Conservation (phyloP, 1,284 basidiomycete species). For the Takashimella tepidaria region DNA sequence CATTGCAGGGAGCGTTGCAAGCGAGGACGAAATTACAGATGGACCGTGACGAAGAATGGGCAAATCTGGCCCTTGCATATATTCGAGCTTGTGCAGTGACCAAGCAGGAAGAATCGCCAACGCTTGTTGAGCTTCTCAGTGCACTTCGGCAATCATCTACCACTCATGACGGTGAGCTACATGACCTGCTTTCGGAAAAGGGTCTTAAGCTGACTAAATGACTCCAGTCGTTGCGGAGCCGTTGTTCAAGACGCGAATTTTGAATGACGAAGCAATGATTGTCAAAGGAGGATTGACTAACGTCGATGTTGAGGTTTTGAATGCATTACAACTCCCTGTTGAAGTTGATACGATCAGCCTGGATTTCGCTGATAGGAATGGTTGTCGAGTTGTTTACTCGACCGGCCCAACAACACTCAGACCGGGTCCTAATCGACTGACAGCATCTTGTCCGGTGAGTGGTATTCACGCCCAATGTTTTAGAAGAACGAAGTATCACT, state of each 20-base stretch:
- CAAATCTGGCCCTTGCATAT: slow-evolving; percentile 39
- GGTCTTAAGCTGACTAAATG: neutral
- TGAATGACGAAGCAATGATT: slow-evolving; percentile 14
- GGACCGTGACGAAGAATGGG: slow-evolving; percentile 32
- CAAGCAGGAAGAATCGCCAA: neutral
- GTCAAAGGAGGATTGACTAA: slow-evolving; percentile 20
- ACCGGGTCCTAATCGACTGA: slow-evolving; percentile 33
- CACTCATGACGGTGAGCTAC: slow-evolving; percentile 15
- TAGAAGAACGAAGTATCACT: no score
- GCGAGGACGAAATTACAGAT: slow-evolving; percentile 25
- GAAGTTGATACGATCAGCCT: slow-evolving; percentile 26
- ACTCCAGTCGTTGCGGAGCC: slow-evolving; percentile 1
- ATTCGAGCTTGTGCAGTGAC: slow-evolving; percentile 26
- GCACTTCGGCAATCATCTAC: neutral
- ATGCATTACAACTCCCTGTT: slow-evolving; percentile 26
- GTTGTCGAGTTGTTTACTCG: slow-evolving; percentile 30
- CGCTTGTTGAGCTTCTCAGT: neutral
- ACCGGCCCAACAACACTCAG: slow-evolving; percentile 16
- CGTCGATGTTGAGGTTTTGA: slow-evolving; percentile 28
- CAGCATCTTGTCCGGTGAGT: slow-evolving; percentile 33
- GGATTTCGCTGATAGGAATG: slow-evolving; percentile 24
- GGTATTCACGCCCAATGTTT: neutral
- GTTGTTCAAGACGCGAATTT: slow-evolving; percentile 9
- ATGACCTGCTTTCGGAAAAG: no score
- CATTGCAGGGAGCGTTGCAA: slow-evolving; percentile 30